phyloP scores from a whole-genome alignment of 2,329 filamentous ascomycete species.

The Diaporthe velutina region DNA sequence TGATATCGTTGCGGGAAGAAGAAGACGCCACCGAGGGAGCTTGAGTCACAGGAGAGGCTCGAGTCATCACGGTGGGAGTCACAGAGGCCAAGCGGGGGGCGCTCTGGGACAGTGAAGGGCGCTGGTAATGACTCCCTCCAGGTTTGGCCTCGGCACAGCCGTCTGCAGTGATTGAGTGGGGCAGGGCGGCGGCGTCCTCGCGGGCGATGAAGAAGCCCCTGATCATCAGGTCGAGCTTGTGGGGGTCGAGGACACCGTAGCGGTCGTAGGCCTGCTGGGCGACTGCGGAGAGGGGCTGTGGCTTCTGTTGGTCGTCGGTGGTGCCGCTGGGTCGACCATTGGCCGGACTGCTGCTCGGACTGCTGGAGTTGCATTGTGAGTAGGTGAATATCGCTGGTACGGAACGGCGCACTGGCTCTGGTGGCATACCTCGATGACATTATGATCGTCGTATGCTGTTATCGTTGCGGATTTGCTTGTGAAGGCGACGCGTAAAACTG shows the following conservation, averaged over 20 bases:
- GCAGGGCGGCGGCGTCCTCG: conserved; percentile 14
- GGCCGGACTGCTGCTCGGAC: not conserved
- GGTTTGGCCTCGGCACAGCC: not conserved
- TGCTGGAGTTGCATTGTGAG: not conserved
- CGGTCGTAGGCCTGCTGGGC: conserved; percentile 20
- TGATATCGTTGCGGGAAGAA: not conserved
- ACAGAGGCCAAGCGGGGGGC: not conserved
- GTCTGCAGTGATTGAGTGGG: not conserved
- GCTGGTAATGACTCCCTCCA: not conserved
- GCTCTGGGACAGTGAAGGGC: not conserved
- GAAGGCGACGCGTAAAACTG: not conserved
- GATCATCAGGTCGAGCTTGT: conserved; percentile 20
- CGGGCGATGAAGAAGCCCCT: conserved; percentile 5
- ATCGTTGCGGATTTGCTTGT: no score
- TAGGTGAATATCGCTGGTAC: not conserved
- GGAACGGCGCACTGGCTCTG: no score
- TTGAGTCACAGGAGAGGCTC: no score
- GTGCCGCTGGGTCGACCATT: not conserved
- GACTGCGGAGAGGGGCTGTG: not conserved
- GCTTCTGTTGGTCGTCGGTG: not conserved
- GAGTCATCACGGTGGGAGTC: not conserved
- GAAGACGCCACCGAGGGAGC: not conserved
- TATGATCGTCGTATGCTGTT: not conserved
- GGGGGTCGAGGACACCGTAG: conserved; percentile 12
- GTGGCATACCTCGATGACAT: not conserved